Conservation (phyloP, 2,329 filamentous ascomycete genomes). For the Penicillium sp. region DNA sequence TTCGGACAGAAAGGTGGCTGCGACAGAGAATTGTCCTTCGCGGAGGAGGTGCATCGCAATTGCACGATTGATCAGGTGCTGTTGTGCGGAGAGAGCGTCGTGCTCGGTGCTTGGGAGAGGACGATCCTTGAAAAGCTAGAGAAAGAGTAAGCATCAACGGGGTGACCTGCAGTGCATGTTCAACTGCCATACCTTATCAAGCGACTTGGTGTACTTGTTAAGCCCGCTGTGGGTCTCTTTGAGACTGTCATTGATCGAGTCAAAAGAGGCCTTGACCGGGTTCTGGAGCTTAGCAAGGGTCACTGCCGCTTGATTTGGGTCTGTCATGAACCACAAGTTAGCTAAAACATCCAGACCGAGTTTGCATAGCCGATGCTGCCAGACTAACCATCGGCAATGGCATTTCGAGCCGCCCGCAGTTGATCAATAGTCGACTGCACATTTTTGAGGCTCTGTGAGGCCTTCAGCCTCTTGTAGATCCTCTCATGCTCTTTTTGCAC, state of each 20-base stretch:
- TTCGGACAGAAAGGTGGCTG: constrained; percentile 77
- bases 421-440: constrained; percentile 77
- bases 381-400: constrained; percentile 61
- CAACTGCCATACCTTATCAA: constrained; percentile 61
- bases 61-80: constrained; percentile 77
- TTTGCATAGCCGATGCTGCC: no score
- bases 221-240: constrained; percentile 78
- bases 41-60: constrained; percentile 95
- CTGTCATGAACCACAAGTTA: constrained; percentile 33
- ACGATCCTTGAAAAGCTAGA: constrained; percentile 61
- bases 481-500: constrained; percentile 69
- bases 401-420: constrained; percentile 65
- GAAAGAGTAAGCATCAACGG: background rate
- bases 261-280: constrained; percentile 73
- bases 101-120: constrained; percentile 69
- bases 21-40: constrained; percentile 87
- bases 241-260: constrained; percentile 70
- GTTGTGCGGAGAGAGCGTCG: constrained; percentile 70
- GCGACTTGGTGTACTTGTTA: constrained; percentile 73
- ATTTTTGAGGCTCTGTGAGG: constrained; percentile 66
- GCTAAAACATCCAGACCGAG: background rate
- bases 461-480: constrained; percentile 62
- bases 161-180: background rate
- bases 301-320: constrained; percentile 64
- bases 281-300: constrained; percentile 80